Conservation (phyloP, 202 grass and related monocot species). For the Dendrocalamus latiflorus region DNA sequence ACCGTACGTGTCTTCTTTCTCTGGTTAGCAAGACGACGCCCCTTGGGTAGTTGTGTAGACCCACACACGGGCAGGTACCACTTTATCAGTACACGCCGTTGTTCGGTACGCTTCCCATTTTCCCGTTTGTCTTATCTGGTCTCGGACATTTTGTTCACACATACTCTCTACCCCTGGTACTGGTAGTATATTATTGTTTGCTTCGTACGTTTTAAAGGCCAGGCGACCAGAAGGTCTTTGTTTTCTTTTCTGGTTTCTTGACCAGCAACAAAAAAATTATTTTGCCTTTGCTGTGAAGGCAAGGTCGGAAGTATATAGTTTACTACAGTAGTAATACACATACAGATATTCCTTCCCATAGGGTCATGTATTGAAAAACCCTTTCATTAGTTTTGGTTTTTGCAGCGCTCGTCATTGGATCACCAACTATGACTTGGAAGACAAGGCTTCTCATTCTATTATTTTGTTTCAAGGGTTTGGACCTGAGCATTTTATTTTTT, state of each 20-base stretch:
- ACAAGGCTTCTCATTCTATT: background rate
- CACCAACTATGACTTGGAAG: background rate
- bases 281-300: background rate
- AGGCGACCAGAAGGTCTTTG: background rate
- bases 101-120: background rate
- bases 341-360: background rate
- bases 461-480: background rate
- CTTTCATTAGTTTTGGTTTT: background rate
- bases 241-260: background rate
- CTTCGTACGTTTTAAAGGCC: constrained; percentile 3
- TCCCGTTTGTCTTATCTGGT: background rate
- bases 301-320: background rate
- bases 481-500: background rate
- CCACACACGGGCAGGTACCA: background rate
- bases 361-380: background rate
- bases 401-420: background rate
- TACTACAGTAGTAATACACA: background rate
- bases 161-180: background rate
- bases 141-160: background rate
- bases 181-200: background rate
- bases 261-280: background rate
- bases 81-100: too few relatives aligned
- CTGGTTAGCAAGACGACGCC: background rate
- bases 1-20: background rate
- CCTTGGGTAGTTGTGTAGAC: background rate